These are phyloP conservation scores for Salix brachista DNA, from an alignment of 345 rosid species.

Conservation along the genomic window DNA sequence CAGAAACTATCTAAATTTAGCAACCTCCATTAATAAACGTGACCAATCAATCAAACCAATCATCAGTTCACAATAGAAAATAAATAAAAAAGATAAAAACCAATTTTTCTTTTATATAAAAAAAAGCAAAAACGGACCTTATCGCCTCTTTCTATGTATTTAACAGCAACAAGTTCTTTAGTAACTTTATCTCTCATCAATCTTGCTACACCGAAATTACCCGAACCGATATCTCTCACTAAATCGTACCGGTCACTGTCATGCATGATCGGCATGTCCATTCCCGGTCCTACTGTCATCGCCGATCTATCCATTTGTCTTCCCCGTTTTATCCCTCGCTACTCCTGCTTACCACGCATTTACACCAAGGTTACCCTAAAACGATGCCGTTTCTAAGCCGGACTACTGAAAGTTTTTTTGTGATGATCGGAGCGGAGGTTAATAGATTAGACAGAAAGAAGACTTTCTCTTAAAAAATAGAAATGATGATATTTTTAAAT, in stretches of 20 bases:
- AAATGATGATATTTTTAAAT: slow-evolving; percentile 4
- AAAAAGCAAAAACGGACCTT: slow-evolving; percentile 8
- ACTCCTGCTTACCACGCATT: slow-evolving; percentile 5
- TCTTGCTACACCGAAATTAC: slow-evolving; percentile 33
- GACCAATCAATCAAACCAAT: background rate
- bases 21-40: background rate
- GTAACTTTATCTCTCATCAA: slow-evolving; percentile 31
- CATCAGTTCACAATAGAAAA: background rate
- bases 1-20: background rate
- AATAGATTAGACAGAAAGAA: background rate
- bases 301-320: slow-evolving; percentile 19
- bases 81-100: background rate
- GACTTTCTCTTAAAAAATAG: background rate
- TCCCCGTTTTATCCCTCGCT: background rate
- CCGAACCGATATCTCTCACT: slow-evolving; percentile 30
- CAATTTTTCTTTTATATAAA: background rate
- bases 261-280: slow-evolving; percentile 38
- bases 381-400: background rate
- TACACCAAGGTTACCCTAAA: background rate
- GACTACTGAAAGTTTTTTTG: background rate
- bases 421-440: slow-evolving; percentile 4
- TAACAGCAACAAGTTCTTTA: slow-evolving; percentile 32
- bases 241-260: slow-evolving; percentile 38
- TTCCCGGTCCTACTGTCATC: slow-evolving; percentile 24
- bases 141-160: slow-evolving; percentile 33